These are phyloP conservation scores for Suillus decipiens DNA, from an alignment of 768 basidiomycete genomes.

Conservation along the genomic window DNA sequence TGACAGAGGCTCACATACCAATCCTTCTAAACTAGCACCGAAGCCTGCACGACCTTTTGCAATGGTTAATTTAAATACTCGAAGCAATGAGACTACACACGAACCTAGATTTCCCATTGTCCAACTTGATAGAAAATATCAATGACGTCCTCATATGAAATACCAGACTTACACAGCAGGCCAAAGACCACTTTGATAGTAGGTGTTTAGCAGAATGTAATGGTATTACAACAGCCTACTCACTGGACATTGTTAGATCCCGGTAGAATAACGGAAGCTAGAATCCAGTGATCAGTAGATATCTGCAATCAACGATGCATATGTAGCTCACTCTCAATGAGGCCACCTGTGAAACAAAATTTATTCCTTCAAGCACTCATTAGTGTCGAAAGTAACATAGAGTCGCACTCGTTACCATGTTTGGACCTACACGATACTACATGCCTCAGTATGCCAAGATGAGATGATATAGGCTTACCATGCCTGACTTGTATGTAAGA, in stretches of 20 bases:
- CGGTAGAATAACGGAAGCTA: conserved; percentile 41
- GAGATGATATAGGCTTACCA: conserved; percentile 32
- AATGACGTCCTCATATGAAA: conserved; percentile 5
- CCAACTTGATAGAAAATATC: conserved; percentile 37
- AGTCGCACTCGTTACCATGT: conserved; percentile 23
- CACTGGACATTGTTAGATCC: conserved; percentile 41
- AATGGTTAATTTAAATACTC: conserved; percentile 8
- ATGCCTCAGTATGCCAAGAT: conserved; percentile 28
- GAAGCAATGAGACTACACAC: not conserved
- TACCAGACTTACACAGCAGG: conserved; percentile 40
- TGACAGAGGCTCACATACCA: conserved; percentile 44
- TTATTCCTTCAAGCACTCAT: conserved; percentile 46
- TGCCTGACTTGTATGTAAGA: conserved; percentile 46
- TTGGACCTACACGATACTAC: conserved; percentile 25
- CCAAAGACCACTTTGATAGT: conserved; percentile 44
- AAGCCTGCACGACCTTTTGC: conserved; percentile 51
- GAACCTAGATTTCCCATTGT: conserved; percentile 54
- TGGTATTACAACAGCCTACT: conserved; percentile 9
- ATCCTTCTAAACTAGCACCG: conserved; percentile 60
- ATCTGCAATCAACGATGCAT: not conserved
- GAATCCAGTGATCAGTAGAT: conserved; percentile 13
- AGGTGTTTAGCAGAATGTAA: conserved; percentile 12
- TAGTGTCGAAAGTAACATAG: not conserved
- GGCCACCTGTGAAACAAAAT: conserved; percentile 82
- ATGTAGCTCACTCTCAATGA: conserved; percentile 49